A percentile compares a stretch with the other conserved stretches of the same genome.
Conservation (phyloP, 208 protist genomes). For the Vickermania spadyakhi region DNA sequence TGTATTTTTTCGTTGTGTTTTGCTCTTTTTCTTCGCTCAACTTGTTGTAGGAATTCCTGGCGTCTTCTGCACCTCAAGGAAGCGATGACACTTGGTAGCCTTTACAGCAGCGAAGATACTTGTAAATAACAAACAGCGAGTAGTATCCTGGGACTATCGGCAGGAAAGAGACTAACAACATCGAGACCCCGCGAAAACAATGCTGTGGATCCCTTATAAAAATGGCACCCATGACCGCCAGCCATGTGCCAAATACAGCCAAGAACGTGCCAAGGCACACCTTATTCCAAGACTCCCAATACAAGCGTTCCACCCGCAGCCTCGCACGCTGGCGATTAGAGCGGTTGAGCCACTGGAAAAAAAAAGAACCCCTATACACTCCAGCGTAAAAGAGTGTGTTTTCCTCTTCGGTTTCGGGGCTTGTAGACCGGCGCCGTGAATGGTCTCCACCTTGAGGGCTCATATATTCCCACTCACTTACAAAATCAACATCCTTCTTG, state of each 20-base stretch:
- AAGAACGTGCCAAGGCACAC: constrained; percentile 61
- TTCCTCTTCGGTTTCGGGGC: constrained; percentile 32
- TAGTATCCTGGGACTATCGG: constrained; percentile 64
- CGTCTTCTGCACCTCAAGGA: too few relatives aligned
- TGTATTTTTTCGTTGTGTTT: too few relatives aligned
- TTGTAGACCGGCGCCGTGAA: constrained; percentile 4
- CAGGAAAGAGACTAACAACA: constrained; percentile 37
- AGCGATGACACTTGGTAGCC: constrained; percentile 38
- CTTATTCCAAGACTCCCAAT: constrained; percentile 58
- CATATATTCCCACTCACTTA: background rate
- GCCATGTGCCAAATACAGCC: constrained; percentile 37
- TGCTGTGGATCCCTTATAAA: constrained; percentile 24
- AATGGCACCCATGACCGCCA: constrained; percentile 24
- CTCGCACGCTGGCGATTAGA: constrained; percentile 32
- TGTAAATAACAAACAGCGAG: constrained; percentile 41
- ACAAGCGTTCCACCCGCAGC: constrained; percentile 54
- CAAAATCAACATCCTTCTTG: too few relatives aligned
- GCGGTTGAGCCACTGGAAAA: constrained; percentile 46
- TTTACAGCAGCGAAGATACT: constrained; percentile 46
- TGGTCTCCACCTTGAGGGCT: background rate
- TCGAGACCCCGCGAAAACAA: constrained; percentile 18
- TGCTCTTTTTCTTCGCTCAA: too few relatives aligned
- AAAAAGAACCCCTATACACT: background rate
- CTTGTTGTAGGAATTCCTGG: too few relatives aligned
- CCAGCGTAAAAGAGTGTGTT: constrained; percentile 34